Evolutionary conservation across 768 basidiomycete genomes (phyloP), one percentile per base, ranked within the genome.

Genomic region (Hortiboletus flavorubellus): DNA sequence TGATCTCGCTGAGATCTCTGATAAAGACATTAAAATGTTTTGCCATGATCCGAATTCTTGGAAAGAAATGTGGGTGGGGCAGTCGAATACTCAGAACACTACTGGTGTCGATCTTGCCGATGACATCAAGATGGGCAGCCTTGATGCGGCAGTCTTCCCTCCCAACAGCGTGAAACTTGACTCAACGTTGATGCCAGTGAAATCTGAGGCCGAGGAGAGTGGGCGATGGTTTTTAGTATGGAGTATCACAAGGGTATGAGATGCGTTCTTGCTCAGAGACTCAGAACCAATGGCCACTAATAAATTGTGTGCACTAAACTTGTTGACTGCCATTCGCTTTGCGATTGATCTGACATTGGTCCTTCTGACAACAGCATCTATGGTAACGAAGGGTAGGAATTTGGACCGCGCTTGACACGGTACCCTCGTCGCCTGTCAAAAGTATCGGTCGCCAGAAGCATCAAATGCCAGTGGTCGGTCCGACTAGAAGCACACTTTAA

Each of bases 81-180:
- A 35, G n/a, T 46, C 53, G 15, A 40, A 14, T 46, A 14, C 14
- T 31, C 49, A 47, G 15, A 15, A n/a, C 15, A 14, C 16, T 5
- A 11, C 16, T 10, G 23, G 35, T 33, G n/a, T 7, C 16, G 35
- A 40, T 23, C 35, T 42, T n/a, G 35, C 37, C 23, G 37, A 46
- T 18, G 45, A 31, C 5, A 18, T 21, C 21, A 21, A 21, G 21
- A 21, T 26, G 5, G 26, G 26, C 26, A 26, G 26, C 26, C 26
- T 56, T 12, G 11, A 49, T 42, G 34, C 16, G 0, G 40, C 51
- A 40, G 54, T 68, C 12, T 78, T 76, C 50, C 56, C 56, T 40
- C 63, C 59, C 18, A 69, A 72, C 7, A 65, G 53, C 2, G 73
- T 78, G 34, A 63, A 68, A 37, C 68, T 75, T 2, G 60, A 66